Conservation (phyloP, 192 early-diverging fungal species). For the Dissophora ornata region DNA sequence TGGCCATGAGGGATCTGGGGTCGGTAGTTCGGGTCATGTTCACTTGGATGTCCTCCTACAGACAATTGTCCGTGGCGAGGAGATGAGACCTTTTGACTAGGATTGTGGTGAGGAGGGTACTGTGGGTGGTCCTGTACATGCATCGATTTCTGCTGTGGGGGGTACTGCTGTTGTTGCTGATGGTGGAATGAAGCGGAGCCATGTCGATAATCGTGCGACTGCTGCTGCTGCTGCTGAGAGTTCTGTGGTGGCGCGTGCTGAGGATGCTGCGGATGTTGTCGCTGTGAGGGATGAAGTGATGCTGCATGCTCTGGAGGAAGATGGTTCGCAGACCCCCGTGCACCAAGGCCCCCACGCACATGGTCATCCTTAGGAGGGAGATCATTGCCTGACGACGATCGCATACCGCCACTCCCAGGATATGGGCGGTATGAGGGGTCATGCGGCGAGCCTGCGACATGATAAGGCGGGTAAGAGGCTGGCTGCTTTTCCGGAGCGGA, state of each 20-base stretch:
- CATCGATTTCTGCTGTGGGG: constrained; percentile 22
- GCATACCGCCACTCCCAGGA: constrained; percentile 4
- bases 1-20: constrained; percentile 23
- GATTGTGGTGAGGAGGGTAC: constrained; percentile 11
- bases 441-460: constrained; percentile 1
- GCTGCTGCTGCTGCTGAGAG: constrained; percentile 24
- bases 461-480: constrained; percentile 4
- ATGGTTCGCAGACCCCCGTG: constrained; percentile 23
- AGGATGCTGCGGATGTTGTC: constrained; percentile 5
- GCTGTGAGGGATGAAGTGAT: constrained; percentile 9
- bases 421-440: constrained; percentile 21
- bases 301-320: constrained; percentile 18
- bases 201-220: constrained; percentile 24
- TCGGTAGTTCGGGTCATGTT: constrained; percentile 43
- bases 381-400: not conserved
- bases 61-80: constrained; percentile 30
- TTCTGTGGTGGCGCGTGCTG: constrained; percentile 19
- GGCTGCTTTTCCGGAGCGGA: constrained; percentile 15
- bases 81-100: constrained; percentile 10
- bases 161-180: constrained; percentile 19
- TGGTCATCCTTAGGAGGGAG: constrained; percentile 18
- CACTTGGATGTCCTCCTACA: constrained; percentile 17
- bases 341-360: constrained; percentile 6
- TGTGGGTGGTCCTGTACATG: constrained; percentile 27
- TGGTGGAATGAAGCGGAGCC: constrained; percentile 4